These are phyloP conservation scores for Coprinopsis cinerea DNA, from an alignment of 768 basidiomycete species.

Conservation along the genomic window DNA sequence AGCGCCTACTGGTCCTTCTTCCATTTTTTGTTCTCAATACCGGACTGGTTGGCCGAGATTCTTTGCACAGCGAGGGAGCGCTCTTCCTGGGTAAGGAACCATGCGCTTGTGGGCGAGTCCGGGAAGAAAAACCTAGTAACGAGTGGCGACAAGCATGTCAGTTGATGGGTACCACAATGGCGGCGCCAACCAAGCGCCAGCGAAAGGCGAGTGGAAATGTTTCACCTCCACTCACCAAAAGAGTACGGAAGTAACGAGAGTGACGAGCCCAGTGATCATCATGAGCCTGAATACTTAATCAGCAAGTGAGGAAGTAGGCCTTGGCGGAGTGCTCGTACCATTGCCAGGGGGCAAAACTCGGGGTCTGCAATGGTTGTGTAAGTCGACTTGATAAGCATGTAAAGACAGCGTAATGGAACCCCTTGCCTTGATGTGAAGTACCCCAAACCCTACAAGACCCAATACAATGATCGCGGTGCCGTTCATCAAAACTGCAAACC, in stretches of 20 bases:
- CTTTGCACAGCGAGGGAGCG: constrained; percentile 56
- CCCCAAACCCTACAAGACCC: constrained; percentile 65
- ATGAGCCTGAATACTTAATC: constrained; percentile 46
- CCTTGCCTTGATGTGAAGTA: constrained; percentile 49
- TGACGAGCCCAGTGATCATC: constrained; percentile 61
- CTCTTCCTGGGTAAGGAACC: constrained; percentile 68
- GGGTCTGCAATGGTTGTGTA: constrained; percentile 41
- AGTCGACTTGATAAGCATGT: not conserved
- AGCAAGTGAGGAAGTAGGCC: not conserved
- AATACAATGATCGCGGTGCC: constrained; percentile 68
- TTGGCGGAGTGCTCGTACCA: constrained; percentile 35
- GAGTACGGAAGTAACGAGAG: constrained; percentile 41
- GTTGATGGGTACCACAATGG: too few relatives aligned
- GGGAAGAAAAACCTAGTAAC: constrained; percentile 57
- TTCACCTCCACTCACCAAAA: constrained; percentile 61
- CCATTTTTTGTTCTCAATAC: constrained; percentile 77
- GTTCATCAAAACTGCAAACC: constrained; percentile 59
- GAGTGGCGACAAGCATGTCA: too few relatives aligned
- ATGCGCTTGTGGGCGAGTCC: constrained; percentile 67
- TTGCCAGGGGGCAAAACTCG: constrained; percentile 64
- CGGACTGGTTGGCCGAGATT: constrained; percentile 75
- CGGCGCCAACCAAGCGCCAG: too few relatives aligned
- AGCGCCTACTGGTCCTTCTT: constrained; percentile 68
- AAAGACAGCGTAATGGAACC: constrained; percentile 8
- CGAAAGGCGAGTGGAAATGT: too few relatives aligned